These are phyloP conservation scores for Hyphodiscus sp. DNA, from an alignment of 2,329 filamentous ascomycete species.

Conservation along the genomic window DNA sequence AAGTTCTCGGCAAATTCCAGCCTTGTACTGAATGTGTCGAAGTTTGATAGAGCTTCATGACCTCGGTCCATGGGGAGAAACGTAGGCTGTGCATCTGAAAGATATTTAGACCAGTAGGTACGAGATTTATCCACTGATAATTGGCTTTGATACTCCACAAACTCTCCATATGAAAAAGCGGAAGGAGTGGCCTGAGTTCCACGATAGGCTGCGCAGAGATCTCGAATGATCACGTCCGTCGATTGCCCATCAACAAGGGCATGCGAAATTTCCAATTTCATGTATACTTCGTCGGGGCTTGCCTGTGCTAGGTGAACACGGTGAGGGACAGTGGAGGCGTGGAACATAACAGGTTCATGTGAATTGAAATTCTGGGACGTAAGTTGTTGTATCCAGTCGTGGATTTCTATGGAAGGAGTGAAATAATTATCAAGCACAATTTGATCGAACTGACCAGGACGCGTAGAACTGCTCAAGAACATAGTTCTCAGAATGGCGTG, in stretches of 20 bases:
- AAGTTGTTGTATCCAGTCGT: not conserved
- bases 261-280: conserved; percentile 33
- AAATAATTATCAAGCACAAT: conserved; percentile 23
- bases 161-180: too few species aligned
- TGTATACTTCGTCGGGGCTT: conserved; percentile 32
- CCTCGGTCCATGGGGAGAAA: too few species aligned
- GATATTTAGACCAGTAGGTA: too few species aligned
- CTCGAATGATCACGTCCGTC: conserved; percentile 38
- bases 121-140: too few species aligned
- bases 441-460: conserved; percentile 17
- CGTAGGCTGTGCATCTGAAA: too few species aligned
- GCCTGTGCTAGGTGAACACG: conserved; percentile 39
- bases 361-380: not conserved
- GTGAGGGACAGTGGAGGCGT: conserved; percentile 33
- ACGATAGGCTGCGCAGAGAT: conserved; percentile 37
- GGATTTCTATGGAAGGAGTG: too few species aligned
- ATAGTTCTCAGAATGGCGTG: conserved; percentile 12
- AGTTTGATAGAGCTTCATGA: too few species aligned
- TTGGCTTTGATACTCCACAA: too few species aligned
- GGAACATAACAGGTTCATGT: not conserved
- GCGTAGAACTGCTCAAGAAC: conserved; percentile 19
- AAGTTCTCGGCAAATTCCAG: too few species aligned
- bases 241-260: conserved; percentile 43
- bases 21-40: too few species aligned
- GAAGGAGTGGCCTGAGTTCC: too few species aligned